Base-by-base conservation (phyloP, 148 eudicot species). In the Vaccinium corymbosum region DNA sequence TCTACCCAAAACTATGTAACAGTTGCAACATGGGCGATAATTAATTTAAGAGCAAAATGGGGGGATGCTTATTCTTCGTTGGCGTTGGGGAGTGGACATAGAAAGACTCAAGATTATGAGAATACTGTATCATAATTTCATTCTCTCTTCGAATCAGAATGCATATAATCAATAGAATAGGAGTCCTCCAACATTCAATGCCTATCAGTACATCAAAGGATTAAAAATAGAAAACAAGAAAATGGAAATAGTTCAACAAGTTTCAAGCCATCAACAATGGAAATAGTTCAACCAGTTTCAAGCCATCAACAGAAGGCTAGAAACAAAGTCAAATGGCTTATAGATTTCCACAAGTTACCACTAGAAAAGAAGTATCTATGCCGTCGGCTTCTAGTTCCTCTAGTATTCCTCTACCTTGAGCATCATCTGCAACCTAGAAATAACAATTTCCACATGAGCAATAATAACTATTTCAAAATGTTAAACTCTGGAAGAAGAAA, bases 381-480 rank as follows among this genome's bases (percentile, higher is more conserved):
- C 98, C 92, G 86, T 93, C 99, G 84, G 93, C 93, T 89, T 94
- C 89, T 80, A 95, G 91, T 88, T 95, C 99, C 79, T 94, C 90
- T 71, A 97, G 81, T 64, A 95, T 89, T 15, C 93, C 94, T 87
- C 92, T 93, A 84, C 97, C 98, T 91, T 95, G 97, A 88, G 96
- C 84, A 89, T 97, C 98, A 89, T 93, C 91, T 27, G 99, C 99
- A 87, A 97, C 93, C 98, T 97, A 85, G 50, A 35, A 66, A 79
- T 14, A 62, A 86, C 25, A 48, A 64, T 84, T 81, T 83, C 62
- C 86, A 82, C 17, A 70, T 19, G 56, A 73, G 74, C 62, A 46
- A 76, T 75, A 13, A 19, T 25, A 76, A 35, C 59, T 20, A 50
- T 74, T 62, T 55, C 42, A 42, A 72, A 29, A 1, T 56, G 25